Conservation (phyloP, 2,329 filamentous ascomycete species). For the Trichoderma endophyticum region DNA sequence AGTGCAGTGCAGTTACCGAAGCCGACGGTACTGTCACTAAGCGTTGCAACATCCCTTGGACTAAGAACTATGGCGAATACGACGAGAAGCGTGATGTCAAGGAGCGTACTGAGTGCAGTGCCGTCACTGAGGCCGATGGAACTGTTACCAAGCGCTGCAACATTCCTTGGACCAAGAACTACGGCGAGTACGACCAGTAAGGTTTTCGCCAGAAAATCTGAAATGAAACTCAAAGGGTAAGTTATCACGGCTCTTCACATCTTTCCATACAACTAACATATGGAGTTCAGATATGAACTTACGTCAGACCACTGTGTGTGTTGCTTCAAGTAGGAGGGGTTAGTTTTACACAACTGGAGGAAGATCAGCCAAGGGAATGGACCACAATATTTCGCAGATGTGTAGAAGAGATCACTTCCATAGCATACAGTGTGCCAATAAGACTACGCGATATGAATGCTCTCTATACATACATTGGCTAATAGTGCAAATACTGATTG, state of each 20-base stretch:
- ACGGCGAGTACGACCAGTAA: background rate
- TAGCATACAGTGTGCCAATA: background rate
- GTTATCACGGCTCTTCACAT: background rate
- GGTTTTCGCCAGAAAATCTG: background rate
- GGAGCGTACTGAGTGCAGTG: too few relatives aligned
- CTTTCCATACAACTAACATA: background rate
- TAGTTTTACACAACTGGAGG: background rate
- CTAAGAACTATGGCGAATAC: too few relatives aligned
- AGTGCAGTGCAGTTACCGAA: too few relatives aligned
- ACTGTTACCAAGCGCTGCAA: too few relatives aligned
- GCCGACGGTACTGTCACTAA: too few relatives aligned
- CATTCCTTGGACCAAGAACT: background rate
- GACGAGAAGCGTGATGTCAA: too few relatives aligned
- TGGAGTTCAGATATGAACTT: background rate
- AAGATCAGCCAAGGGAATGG: background rate
- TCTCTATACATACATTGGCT: background rate
- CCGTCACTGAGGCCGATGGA: too few relatives aligned
- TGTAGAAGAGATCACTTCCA: background rate
- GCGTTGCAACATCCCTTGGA: too few relatives aligned
- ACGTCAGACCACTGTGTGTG: background rate
- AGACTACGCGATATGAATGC: background rate
- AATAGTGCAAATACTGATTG: background rate
- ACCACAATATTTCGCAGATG: background rate
- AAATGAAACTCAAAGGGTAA: background rate
- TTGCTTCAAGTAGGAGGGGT: background rate